Conservation (phyloP, 805 yeast genomes). For the Candida awuae region DNA sequence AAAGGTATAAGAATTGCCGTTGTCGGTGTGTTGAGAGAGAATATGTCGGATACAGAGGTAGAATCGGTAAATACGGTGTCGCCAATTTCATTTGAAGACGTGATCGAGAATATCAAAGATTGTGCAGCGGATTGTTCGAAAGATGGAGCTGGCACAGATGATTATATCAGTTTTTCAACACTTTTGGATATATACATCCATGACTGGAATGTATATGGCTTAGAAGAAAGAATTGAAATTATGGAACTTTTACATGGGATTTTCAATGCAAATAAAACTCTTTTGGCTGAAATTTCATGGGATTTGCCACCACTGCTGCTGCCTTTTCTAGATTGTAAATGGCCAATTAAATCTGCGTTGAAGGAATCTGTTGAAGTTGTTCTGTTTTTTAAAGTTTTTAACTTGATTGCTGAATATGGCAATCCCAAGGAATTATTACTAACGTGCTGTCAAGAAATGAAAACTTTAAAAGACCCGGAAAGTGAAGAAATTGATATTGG, state of each 20-base stretch:
- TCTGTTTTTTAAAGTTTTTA: conserved; percentile 43
- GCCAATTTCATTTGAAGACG: conserved; percentile 6
- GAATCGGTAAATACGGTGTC: conserved; percentile 12
- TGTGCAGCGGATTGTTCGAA: conserved; percentile 21
- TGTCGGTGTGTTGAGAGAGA: no score
- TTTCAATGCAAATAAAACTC: conserved; percentile 37
- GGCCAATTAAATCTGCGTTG: conserved; percentile 27
- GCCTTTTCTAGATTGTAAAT: conserved; percentile 37
- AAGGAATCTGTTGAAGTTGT: conserved; percentile 33
- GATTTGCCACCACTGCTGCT: conserved; percentile 71
- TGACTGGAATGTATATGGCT: conserved; percentile 38
- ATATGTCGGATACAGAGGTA: conserved; percentile 14
- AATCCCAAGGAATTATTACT: conserved; percentile 76
- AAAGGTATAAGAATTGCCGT: no score
- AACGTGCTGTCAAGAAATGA: conserved; percentile 58
- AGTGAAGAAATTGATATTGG: background rate
- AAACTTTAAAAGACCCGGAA: conserved; percentile 23
- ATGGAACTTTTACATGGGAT: conserved; percentile 38
- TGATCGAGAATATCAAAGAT: conserved; percentile 14
- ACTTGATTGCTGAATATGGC: conserved; percentile 57
- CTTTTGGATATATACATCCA: conserved; percentile 53
- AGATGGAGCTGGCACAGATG: conserved; percentile 36
- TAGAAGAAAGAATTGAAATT: conserved; percentile 43
- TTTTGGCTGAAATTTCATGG: conserved; percentile 77
- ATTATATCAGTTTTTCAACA: conserved; percentile 66